Evolutionary conservation across 768 basidiomycete species (phyloP).

Genomic region (Filobasidium wieringae): DNA sequence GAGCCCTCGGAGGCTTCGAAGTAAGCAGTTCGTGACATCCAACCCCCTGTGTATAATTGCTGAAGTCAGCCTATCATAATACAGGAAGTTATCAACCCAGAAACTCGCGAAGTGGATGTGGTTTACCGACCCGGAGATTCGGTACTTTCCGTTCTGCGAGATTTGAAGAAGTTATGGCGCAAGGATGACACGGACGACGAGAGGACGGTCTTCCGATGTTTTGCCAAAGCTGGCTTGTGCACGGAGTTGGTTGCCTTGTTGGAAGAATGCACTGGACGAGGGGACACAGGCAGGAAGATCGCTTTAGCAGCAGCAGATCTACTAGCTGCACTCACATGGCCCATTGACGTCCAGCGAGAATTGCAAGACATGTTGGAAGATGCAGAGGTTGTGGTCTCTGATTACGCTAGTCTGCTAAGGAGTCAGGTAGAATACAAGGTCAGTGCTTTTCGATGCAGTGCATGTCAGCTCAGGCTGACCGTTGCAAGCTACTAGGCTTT

Average conservation of each 20-base stretch:
- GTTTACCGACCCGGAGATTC: constrained; percentile 39
- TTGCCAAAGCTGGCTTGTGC: constrained; percentile 72
- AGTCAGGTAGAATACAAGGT: constrained; percentile 86
- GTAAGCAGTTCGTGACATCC: constrained; percentile 6
- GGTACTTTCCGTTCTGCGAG: constrained; percentile 50
- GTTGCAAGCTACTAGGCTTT: constrained; percentile 18
- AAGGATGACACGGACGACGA: constrained; percentile 96
- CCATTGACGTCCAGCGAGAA: constrained; percentile 89
- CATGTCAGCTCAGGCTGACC: background rate
- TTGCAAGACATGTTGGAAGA: constrained; percentile 76
- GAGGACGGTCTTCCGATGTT: constrained; percentile 83
- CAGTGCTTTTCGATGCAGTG: background rate
- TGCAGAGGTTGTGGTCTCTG: constrained; percentile 62
- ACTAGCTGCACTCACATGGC: constrained; percentile 97
- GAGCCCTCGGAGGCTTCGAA: constrained; percentile 39
- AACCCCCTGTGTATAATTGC: background rate
- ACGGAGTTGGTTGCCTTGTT: constrained; percentile 84
- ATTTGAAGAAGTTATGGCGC: constrained; percentile 89
- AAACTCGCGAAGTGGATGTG: constrained; percentile 17
- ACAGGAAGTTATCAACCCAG: constrained; percentile 7
- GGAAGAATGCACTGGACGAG: constrained; percentile 36
- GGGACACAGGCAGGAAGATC: constrained; percentile 38
- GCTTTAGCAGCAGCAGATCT: constrained; percentile 51
- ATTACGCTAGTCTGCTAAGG: constrained; percentile 70
- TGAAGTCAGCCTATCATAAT: background rate